Conservation (phyloP, 2,329 filamentous ascomycete genomes). For the Claviceps spartinae region DNA sequence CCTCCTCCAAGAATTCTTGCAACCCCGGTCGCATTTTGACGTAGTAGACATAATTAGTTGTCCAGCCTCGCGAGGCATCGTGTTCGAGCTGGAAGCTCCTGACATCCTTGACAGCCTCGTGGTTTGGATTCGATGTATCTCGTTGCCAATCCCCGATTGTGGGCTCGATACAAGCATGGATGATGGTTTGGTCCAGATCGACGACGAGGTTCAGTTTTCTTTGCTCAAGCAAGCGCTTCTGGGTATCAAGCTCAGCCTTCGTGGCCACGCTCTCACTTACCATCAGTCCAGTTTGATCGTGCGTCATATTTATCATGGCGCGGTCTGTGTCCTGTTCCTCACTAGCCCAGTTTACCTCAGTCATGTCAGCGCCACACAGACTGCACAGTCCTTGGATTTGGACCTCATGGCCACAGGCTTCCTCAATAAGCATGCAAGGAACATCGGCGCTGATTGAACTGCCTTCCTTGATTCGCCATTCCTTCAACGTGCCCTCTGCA, state of each 20-base stretch:
- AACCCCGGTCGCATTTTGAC: conserved; percentile 92
- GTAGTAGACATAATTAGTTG: conserved; percentile 82
- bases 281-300: conserved; percentile 76
- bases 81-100: conserved; percentile 78
- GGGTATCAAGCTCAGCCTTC: conserved; percentile 72
- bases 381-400: conserved; percentile 87
- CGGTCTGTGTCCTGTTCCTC: conserved; percentile 67
- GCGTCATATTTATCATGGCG: conserved; percentile 87
- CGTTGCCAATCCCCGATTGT: conserved; percentile 93
- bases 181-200: conserved; percentile 95
- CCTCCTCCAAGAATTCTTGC: conserved; percentile 61
- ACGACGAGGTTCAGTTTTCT: conserved; percentile 88
- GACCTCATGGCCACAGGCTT: conserved; percentile 80
- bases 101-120: conserved; percentile 81
- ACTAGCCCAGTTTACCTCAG: conserved; percentile 72
- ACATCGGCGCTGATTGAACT: conserved; percentile 47
- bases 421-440: conserved; percentile 62
- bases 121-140: conserved; percentile 78
- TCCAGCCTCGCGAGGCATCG: conserved; percentile 57
- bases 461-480: conserved; percentile 63
- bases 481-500: conserved; percentile 62
- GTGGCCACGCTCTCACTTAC: conserved; percentile 74
- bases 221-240: conserved; percentile 64
- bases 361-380: conserved; percentile 94
- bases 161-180: conserved; percentile 93